phyloP scores from a whole-genome alignment of 1,284 basidiomycete species.

The Sphagnurus paluster region DNA sequence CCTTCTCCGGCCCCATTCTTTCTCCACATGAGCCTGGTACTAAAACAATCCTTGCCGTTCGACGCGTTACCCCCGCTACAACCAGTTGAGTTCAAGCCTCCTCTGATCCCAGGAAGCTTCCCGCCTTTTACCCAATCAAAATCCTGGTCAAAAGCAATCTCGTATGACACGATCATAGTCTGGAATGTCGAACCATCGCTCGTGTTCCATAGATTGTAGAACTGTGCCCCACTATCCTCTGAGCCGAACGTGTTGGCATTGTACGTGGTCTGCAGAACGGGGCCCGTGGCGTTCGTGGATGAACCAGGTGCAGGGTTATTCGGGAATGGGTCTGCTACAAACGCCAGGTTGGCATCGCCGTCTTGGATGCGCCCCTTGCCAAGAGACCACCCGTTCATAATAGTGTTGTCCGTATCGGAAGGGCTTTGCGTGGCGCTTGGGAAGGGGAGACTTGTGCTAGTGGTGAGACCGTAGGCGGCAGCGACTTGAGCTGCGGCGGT shows the following conservation, averaged over 20 bases:
- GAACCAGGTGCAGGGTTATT: slow-evolving; percentile 38
- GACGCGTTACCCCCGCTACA: slow-evolving; percentile 67
- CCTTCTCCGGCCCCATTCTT: slow-evolving; percentile 60
- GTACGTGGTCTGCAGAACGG: slow-evolving; percentile 68
- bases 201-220: slow-evolving; percentile 64
- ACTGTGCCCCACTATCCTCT: slow-evolving; percentile 62
- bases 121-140: slow-evolving; percentile 77
- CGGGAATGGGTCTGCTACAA: slow-evolving; percentile 68
- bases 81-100: slow-evolving; percentile 55
- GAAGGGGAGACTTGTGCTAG: slow-evolving; percentile 64
- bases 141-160: slow-evolving; percentile 63
- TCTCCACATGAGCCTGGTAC: slow-evolving; percentile 74
- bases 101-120: slow-evolving; percentile 67
- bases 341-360: slow-evolving; percentile 52
- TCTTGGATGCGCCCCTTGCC: slow-evolving; percentile 62
- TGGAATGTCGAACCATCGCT: slow-evolving; percentile 52
- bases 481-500: slow-evolving; percentile 43
- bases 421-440: slow-evolving; percentile 60
- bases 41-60: slow-evolving; percentile 65
- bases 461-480: slow-evolving; percentile 54
- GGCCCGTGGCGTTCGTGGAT: slow-evolving; percentile 35
- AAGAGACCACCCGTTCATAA: slow-evolving; percentile 60
- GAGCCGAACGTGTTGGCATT: slow-evolving; percentile 59
- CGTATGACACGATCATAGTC: slow-evolving; percentile 69
- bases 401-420: slow-evolving; percentile 50